These are phyloP conservation scores for Neopestalotiopsis clavispora DNA, from an alignment of 2,329 filamentous ascomycete genomes.

Conservation along the genomic window DNA sequence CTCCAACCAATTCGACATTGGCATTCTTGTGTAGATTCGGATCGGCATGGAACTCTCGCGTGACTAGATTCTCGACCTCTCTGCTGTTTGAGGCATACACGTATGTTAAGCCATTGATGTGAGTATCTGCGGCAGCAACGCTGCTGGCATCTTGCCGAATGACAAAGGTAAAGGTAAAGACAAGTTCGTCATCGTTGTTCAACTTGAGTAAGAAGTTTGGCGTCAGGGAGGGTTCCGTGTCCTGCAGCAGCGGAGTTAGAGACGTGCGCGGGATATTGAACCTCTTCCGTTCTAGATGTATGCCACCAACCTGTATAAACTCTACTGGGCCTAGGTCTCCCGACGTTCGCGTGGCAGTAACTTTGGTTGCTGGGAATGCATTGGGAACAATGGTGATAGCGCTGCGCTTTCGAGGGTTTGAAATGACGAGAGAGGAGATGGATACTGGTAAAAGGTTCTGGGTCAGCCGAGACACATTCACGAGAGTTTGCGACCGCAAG, in stretches of 20 bases:
- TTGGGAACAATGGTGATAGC: slow-evolving; percentile 83
- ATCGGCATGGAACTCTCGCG: slow-evolving; percentile 93
- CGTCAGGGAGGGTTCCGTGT: slow-evolving; percentile 68
- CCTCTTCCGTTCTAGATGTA: slow-evolving; percentile 20
- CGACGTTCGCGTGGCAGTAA: slow-evolving; percentile 72
- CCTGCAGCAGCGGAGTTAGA: slow-evolving; percentile 55
- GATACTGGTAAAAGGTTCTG: slow-evolving; percentile 64
- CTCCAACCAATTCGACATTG: slow-evolving; percentile 94
- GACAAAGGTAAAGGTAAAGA: slow-evolving; percentile 91
- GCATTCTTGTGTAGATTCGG: slow-evolving; percentile 97
- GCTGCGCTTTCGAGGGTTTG: slow-evolving; percentile 77
- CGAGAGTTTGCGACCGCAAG: background rate
- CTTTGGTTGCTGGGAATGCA: slow-evolving; percentile 81
- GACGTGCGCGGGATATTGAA: slow-evolving; percentile 17
- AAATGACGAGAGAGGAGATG: slow-evolving; percentile 82
- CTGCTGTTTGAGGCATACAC: slow-evolving; percentile 84
- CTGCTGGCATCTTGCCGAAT: slow-evolving; percentile 63
- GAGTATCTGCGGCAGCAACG: slow-evolving; percentile 67
- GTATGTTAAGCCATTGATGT: slow-evolving; percentile 88
- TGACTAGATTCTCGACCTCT: slow-evolving; percentile 93
- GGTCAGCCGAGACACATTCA: slow-evolving; percentile 6
- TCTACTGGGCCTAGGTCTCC: slow-evolving; percentile 81
- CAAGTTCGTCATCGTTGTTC: slow-evolving; percentile 87
- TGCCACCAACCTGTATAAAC: slow-evolving; percentile 79
- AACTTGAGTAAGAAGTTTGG: slow-evolving; percentile 87